Base-by-base conservation (phyloP, 2,329 filamentous ascomycete species). In the Fusarium falciforme region DNA sequence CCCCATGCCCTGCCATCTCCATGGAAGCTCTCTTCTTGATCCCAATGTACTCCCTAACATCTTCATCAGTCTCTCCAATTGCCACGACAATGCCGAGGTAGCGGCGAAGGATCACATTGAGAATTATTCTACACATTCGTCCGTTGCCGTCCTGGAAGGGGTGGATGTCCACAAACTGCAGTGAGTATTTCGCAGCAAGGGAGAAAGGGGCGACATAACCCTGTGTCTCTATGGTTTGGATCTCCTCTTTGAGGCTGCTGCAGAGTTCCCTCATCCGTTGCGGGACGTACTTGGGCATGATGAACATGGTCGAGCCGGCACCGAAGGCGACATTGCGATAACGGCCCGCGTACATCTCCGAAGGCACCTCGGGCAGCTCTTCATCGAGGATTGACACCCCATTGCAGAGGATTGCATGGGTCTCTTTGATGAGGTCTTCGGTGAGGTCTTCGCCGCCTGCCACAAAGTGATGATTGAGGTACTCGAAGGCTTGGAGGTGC, bases 101-200 rank as follows among this genome's bases (percentile, higher is more conserved):
- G 1, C 80, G 81, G 1, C 82, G 64, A 0, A 84, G 63, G 0
- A 85, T 76, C 0, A 76, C 77, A 17, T 84, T 85, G 0, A 84
- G 75, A 2, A 85, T 76, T 12, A 85, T 75, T 0, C 82, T 77
- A 40, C 82, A 83, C 70, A 80, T 78, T 2, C 83, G 68, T 0
- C 82, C 82, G 31, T 85, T 85, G 0, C 82, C 83, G 29, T 85
- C 82, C 12, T 77, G 75, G 27, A 85, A 85, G 0, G 82, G 84
- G 11, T 85, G 82, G 2, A 84, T 84, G 8, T 77, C 76, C 12
- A 84, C 79, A 33, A 85, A 82, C 4, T 72, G 55, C 3, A 79
- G 62, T 0, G 78, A 78, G 17, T 79, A 79, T 16, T 81, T 81
- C 0, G 79, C 49, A 0, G 78, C 79, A 1, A 82, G 40, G 0